A percentile compares a stretch with the other conserved stretches of the same genome.
phyloP scores from a whole-genome alignment of 345 rosid genomes.

The Eucalyptus cladocalyx region DNA sequence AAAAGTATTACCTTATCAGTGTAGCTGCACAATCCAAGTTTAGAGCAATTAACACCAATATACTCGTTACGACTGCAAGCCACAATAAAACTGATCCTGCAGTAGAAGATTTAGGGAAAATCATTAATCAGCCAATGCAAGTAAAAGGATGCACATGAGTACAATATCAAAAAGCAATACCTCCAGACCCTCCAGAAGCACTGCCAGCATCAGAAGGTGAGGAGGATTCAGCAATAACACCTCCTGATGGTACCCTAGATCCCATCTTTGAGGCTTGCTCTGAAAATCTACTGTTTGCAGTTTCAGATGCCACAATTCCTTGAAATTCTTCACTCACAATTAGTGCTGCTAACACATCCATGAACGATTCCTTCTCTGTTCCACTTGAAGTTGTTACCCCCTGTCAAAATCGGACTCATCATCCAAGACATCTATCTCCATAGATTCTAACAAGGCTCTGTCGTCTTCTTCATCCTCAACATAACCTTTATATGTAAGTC shows the following conservation, averaged over 20 bases:
- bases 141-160: neutral
- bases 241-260: slow-evolving; percentile 11
- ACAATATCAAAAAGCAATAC: neutral
- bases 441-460: slow-evolving; percentile 21
- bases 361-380: slow-evolving; percentile 69
- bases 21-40: slow-evolving; percentile 21
- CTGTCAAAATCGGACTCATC: slow-evolving; percentile 64
- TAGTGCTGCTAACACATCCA: slow-evolving; percentile 88
- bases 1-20: neutral
- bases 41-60: slow-evolving; percentile 57
- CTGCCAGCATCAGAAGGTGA: slow-evolving; percentile 13
- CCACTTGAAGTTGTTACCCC: slow-evolving; percentile 17
- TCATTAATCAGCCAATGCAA: neutral
- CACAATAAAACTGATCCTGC: slow-evolving; percentile 69
- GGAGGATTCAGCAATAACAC: slow-evolving; percentile 18
- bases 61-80: slow-evolving; percentile 62
- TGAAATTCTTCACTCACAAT: slow-evolving; percentile 94
- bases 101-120: neutral
- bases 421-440: slow-evolving; percentile 46
- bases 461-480: slow-evolving; percentile 1
- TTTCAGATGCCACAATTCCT: slow-evolving; percentile 88
- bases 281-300: slow-evolving; percentile 31
- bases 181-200: slow-evolving; percentile 17
- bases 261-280: slow-evolving; percentile 24
- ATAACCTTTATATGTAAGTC: slow-evolving; percentile 73